phyloP scores from a whole-genome alignment of 257 asterid species.

The Misopates orontium region DNA sequence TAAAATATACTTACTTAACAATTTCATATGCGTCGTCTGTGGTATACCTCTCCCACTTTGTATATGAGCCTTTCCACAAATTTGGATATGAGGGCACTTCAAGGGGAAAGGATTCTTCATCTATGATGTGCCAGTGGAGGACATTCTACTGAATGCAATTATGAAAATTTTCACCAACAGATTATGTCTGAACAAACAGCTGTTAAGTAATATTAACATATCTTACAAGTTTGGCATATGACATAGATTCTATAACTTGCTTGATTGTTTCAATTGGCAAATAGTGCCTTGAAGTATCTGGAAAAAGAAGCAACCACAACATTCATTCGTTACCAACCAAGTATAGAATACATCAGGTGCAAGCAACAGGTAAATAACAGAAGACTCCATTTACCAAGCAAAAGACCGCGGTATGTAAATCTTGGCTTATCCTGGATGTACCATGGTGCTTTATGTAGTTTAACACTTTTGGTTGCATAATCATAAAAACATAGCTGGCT shows the following conservation, averaged over 20 bases:
- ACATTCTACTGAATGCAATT: slow-evolving; percentile 79
- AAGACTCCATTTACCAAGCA: slow-evolving; percentile 58
- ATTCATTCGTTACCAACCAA: slow-evolving; percentile 16
- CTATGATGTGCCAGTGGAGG: slow-evolving; percentile 97
- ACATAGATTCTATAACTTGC: slow-evolving; percentile 89
- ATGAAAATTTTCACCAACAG: slow-evolving; percentile 28
- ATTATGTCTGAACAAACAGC: slow-evolving; percentile 26
- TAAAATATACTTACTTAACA: slow-evolving; percentile 56
- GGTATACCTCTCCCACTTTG: slow-evolving; percentile 90
- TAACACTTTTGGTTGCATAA: slow-evolving; percentile 69
- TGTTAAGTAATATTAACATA: slow-evolving; percentile 22
- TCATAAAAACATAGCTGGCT: slow-evolving; percentile 84
- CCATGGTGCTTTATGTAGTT: slow-evolving; percentile 82
- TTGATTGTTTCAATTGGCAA: slow-evolving; percentile 75
- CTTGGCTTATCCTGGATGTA: slow-evolving; percentile 86
- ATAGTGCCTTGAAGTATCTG: slow-evolving; percentile 94
- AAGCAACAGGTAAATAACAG: slow-evolving; percentile 22
- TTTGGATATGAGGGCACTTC: slow-evolving; percentile 88
- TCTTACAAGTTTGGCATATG: slow-evolving; percentile 96
- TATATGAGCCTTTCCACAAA: slow-evolving; percentile 89
- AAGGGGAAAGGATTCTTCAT: slow-evolving; percentile 94
- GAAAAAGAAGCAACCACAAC: slow-evolving; percentile 26
- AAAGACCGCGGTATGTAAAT: slow-evolving; percentile 77
- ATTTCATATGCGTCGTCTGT: slow-evolving; percentile 80
- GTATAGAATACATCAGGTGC: slow-evolving; percentile 7